A percentile compares a stretch with the other conserved stretches of the same genome.
phyloP scores from a whole-genome alignment of 257 asterid species.

The Hygrophila difformis region DNA sequence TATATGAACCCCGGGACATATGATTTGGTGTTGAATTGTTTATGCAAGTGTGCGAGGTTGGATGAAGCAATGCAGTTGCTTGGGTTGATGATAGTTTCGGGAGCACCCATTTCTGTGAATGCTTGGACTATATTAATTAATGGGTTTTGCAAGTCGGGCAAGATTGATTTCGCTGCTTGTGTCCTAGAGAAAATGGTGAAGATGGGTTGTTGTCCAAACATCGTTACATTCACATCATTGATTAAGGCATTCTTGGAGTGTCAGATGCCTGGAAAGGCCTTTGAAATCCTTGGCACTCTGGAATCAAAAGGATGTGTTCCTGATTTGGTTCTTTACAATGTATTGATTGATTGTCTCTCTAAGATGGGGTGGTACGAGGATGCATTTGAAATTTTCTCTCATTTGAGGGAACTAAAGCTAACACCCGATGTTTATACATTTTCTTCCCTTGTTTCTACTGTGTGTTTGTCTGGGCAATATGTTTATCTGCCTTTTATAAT shows the following conservation, averaged over 20 bases:
- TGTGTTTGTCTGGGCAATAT: slow-evolving; percentile 51
- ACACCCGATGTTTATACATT: slow-evolving; percentile 66
- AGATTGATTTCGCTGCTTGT: slow-evolving; percentile 43
- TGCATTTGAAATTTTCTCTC: slow-evolving; percentile 48
- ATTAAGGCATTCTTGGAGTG: slow-evolving; percentile 56
- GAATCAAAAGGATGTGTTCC: slow-evolving; percentile 51
- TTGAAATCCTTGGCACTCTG: slow-evolving; percentile 35
- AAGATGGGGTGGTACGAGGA: slow-evolving; percentile 58
- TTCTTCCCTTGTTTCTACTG: slow-evolving; percentile 44
- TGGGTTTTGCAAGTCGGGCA: slow-evolving; percentile 45
- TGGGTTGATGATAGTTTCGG: slow-evolving; percentile 49
- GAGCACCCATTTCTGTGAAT: slow-evolving; percentile 38
- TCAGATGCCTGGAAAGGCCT: slow-evolving; percentile 41
- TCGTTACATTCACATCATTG: slow-evolving; percentile 57
- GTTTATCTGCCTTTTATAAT: slow-evolving; percentile 51
- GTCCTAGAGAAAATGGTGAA: slow-evolving; percentile 49
- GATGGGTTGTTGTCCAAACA: slow-evolving; percentile 52
- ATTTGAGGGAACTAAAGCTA: slow-evolving; percentile 40
- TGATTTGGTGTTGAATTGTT: slow-evolving; percentile 45
- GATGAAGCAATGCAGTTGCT: slow-evolving; percentile 53
- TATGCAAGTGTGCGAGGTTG: slow-evolving; percentile 38
- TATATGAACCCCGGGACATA: slow-evolving; percentile 52
- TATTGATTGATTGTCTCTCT: slow-evolving; percentile 58
- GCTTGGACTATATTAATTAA: slow-evolving; percentile 60
- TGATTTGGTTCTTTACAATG: slow-evolving; percentile 65